These are phyloP conservation scores for Wallacemonas sp. DNA, from an alignment of 208 protist species.

Conservation along the genomic window DNA sequence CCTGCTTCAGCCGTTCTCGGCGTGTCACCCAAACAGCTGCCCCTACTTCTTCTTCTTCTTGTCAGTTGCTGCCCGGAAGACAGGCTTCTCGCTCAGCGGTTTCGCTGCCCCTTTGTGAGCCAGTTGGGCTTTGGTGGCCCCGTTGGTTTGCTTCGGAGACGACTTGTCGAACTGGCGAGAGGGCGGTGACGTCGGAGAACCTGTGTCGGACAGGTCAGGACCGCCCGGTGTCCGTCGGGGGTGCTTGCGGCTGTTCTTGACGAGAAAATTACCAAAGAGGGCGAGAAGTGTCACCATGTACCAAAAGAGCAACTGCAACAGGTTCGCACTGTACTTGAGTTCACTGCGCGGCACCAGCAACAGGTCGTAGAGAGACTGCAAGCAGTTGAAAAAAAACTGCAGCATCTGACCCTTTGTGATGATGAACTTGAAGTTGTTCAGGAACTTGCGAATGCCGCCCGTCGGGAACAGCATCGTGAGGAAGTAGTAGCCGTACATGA, in stretches of 20 bases:
- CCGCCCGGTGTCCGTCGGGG: background rate
- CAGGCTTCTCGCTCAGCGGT: background rate
- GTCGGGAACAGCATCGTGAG: conserved; percentile 55
- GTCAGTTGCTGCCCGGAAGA: background rate
- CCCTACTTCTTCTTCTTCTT: conserved; percentile 10
- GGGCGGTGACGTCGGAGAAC: conserved; percentile 2
- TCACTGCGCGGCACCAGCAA: conserved; percentile 38
- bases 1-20: no score
- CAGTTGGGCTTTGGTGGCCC: background rate
- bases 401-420: conserved; percentile 80
- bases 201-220: background rate
- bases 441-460: conserved; percentile 42
- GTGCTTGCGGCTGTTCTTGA: conserved; percentile 33
- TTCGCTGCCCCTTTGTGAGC: no score
- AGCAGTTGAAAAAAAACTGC: conserved; percentile 68
- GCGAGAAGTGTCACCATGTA: conserved; percentile 78
- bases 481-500: conserved; percentile 89
- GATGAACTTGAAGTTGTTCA: conserved; percentile 73
- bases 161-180: no score
- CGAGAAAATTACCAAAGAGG: conserved; percentile 76
- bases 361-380: conserved; percentile 70
- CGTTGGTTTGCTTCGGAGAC: no score
- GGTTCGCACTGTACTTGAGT: conserved; percentile 44
- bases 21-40: no score
- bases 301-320: conserved; percentile 63